Conservation (phyloP, 1,284 basidiomycete genomes). For the Filobasidium uniguttulatum region DNA sequence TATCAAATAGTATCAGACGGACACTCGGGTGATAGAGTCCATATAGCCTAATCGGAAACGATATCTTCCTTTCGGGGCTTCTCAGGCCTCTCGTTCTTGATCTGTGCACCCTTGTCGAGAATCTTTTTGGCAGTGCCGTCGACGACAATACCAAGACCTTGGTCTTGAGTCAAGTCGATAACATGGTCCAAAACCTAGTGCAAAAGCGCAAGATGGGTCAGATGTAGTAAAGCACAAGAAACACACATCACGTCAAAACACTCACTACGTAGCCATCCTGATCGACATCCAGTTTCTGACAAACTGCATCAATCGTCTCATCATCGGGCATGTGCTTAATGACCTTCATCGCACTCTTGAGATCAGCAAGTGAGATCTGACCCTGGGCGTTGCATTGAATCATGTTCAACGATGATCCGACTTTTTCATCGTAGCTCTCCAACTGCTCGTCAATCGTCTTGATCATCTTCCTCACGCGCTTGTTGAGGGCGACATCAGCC, state of each 20-base stretch:
- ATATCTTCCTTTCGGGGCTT: conserved; percentile 36
- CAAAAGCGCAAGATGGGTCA: conserved; percentile 32
- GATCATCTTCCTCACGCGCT: conserved; percentile 89
- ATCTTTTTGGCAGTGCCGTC: conserved; percentile 32
- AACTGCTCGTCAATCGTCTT: conserved; percentile 90
- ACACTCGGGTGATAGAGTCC: too few relatives aligned
- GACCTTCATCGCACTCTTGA: conserved; percentile 77
- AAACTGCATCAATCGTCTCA: conserved; percentile 72
- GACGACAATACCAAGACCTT: conserved; percentile 33
- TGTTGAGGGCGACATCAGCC: conserved; percentile 51
- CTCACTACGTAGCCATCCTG: conserved; percentile 83
- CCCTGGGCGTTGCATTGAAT: conserved; percentile 87
- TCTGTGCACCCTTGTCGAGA: conserved; percentile 31
- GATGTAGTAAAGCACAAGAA: conserved; percentile 2
- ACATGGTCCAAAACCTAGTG: conserved; percentile 38
- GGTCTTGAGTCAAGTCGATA: conserved; percentile 36
- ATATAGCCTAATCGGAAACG: conserved; percentile 30
- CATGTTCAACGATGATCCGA: conserved; percentile 83
- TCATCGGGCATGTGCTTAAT: conserved; percentile 91
- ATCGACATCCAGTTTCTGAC: conserved; percentile 90
- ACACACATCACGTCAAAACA: conserved; percentile 1
- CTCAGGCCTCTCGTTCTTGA: conserved; percentile 32
- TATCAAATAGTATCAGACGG: too few relatives aligned
- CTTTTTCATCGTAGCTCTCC: conserved; percentile 77
- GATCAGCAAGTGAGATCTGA: conserved; percentile 75